Evolutionary conservation across 257 asterid genomes (phyloP), one percentile per base, ranked within the genome.

Genomic region (Penstemon barbatus): DNA sequence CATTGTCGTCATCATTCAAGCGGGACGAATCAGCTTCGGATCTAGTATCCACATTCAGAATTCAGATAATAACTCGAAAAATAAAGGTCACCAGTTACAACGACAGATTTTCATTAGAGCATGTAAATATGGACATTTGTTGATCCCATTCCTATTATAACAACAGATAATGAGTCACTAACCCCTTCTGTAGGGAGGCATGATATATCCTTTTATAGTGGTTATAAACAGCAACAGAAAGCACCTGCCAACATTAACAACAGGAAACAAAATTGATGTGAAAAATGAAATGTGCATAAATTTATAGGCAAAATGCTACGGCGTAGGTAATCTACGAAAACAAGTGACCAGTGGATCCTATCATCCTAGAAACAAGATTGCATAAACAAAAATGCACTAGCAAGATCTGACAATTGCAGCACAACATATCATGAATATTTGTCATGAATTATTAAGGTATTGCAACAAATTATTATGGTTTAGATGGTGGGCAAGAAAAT

Each of bases 171-270:
- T 9, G 51, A 60, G 65, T 57, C 51, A 85, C 92, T 72, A 71
- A 91, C 98, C 96, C 94, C 79, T 79, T 87, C 41, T 77, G 87
- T 71, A 71, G 74, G 74, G 93, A 81, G 54, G 82, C 90, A 72
- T 85, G 84, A 74, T 77, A 79, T 74, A 91, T 87, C 85, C 98
- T 84, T 75, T 91, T 89, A 87, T 91, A 91, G 74, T 91, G 98
- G 72, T 91, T 91, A 84, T 91, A 79, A 66, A 89, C 96, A 68
- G 96, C 95, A 68, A 91, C 98, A 6, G 96, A 87, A 66, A 91
- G 89, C 79, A 91, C 96, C 97, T 91, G 89, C 72, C 81, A 68
- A 62, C 57, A 78, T 70, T 69, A 73, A 42, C 43, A 56, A 61
- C 58, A 57, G 38, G 52, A 73, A 38, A 33, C 36, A 18, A 61